Evolutionary conservation across 345 rosid species (phyloP).

Genomic region (Corchorus olitorius): DNA sequence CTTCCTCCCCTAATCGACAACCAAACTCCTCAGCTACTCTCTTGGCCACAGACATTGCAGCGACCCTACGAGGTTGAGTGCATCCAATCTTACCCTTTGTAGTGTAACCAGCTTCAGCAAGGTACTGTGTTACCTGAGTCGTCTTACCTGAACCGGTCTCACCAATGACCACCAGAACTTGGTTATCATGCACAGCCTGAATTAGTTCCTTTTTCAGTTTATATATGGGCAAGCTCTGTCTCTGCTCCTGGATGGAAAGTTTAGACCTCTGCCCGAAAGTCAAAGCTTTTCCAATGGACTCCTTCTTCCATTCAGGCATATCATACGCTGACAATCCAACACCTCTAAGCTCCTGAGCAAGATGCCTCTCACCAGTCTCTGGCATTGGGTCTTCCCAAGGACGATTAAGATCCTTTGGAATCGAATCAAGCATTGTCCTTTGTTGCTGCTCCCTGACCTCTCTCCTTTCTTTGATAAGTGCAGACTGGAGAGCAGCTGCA

Average conservation of each 20-base stretch:
- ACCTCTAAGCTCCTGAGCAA: slow-evolving; percentile 91
- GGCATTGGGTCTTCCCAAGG: slow-evolving; percentile 99
- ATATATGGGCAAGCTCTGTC: slow-evolving; percentile 90
- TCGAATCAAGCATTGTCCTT: slow-evolving; percentile 87
- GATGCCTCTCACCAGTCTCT: slow-evolving; percentile 88
- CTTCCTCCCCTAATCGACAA: slow-evolving; percentile 71
- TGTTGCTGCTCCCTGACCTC: slow-evolving; percentile 86
- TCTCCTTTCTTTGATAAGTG: slow-evolving; percentile 82
- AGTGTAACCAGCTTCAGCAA: slow-evolving; percentile 78
- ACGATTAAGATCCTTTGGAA: slow-evolving; percentile 96
- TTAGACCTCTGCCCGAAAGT: slow-evolving; percentile 84
- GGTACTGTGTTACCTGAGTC: slow-evolving; percentile 76
- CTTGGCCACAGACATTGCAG: slow-evolving; percentile 80
- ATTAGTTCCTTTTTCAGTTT: slow-evolving; percentile 81
- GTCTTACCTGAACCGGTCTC: slow-evolving; percentile 87
- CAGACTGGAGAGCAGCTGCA: slow-evolving; percentile 93
- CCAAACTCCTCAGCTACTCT: slow-evolving; percentile 85
- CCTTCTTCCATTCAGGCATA: slow-evolving; percentile 97
- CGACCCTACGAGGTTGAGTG: slow-evolving; percentile 80
- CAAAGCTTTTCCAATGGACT: slow-evolving; percentile 74
- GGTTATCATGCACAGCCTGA: slow-evolving; percentile 85
- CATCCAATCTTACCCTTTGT: slow-evolving; percentile 71
- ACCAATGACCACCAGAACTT: slow-evolving; percentile 71
- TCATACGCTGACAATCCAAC: slow-evolving; percentile 87
- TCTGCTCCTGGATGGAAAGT: slow-evolving; percentile 88